A percentile compares a stretch with the other conserved stretches of the same genome.
Conservation (phyloP, 208 protist species). For the Acanthamoeba sp. region DNA sequence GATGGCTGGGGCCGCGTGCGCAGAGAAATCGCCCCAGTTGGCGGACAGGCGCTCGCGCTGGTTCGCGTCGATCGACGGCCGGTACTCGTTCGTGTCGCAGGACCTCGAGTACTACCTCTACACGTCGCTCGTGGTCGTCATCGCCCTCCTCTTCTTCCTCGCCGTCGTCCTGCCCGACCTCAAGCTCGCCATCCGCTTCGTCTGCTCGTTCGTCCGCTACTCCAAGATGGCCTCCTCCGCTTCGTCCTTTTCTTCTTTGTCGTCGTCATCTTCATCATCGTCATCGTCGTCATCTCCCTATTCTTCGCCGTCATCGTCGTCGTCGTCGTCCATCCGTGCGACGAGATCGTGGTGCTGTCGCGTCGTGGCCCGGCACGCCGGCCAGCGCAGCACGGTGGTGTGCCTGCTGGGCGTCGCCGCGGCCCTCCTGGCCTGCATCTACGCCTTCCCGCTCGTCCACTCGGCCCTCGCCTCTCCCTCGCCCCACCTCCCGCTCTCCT, state of each 20-base stretch:
- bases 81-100: constrained; percentile 26
- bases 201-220: background rate
- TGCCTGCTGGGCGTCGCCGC: background rate
- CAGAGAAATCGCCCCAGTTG: background rate
- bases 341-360: background rate
- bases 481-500: background rate
- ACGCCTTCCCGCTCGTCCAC: background rate
- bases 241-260: background rate
- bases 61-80: constrained; percentile 34
- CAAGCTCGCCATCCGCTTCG: background rate
- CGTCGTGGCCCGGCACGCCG: background rate
- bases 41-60: background rate
- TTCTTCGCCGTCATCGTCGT: background rate
- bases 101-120: constrained; percentile 57
- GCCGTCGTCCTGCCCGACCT: constrained; percentile 9
- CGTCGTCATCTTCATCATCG: background rate
- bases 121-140: background rate
- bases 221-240: background rate
- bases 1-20: no score
- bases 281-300: no score
- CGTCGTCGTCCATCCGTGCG: background rate
- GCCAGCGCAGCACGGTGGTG: background rate
- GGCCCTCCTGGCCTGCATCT: background rate
- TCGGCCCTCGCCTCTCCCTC: background rate
- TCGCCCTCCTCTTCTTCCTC: constrained; percentile 2